Base-by-base conservation (phyloP, 441 rosid genomes). In the Erodium chrysanthum region DNA sequence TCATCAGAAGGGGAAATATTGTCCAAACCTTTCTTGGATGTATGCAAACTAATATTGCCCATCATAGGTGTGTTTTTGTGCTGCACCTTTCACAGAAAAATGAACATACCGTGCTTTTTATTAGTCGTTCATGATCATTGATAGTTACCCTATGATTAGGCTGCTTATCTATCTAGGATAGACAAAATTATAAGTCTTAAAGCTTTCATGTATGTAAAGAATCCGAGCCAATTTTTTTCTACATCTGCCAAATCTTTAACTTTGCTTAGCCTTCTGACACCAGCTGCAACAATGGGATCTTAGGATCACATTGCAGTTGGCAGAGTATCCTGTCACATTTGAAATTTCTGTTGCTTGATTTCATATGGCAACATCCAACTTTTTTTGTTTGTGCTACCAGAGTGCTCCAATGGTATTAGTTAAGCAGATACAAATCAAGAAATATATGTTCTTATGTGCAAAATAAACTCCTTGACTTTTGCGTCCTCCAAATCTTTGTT, bases 41-140 rank as follows among this genome's bases (percentile, higher is more conserved):
- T 91, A 74, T 90, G 98, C 95, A 93, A 86, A 73, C 64, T 83
- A 59, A 86, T 90, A 73, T 82, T 93, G 78, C 98, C 98, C 65
- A 92, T 93, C 66, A 77, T 93, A 66, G 98, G 98, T 92, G 33
- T 42, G 73, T 71, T 44, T 62, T n/a, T 3, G 29, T 2, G n/a
- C 25, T 18, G 17, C 12, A 22, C 9, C 14, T 4, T 4, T 2
- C 10, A 14, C 35, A 27, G 3, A 37, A 7, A 0, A 7, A 23
- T 27, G 7, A 54, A 62, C 17, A 0, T 25, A 4, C 3, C n/a
- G 1, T 66, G 52, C 2, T 11, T 48, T n/a, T 3, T 7, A 14
- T 15, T 25, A 4, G 18, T 48, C 3, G 7, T 48, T 48, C 56
- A 15, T 48, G 56, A 15, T 48, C 56, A n/a, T 14, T 46, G 52